A percentile compares a stretch with the other conserved stretches of the same genome.
These are phyloP conservation scores for Ustilaginoidea virens DNA, from an alignment of 2,329 filamentous ascomycete genomes.

Conservation along the genomic window DNA sequence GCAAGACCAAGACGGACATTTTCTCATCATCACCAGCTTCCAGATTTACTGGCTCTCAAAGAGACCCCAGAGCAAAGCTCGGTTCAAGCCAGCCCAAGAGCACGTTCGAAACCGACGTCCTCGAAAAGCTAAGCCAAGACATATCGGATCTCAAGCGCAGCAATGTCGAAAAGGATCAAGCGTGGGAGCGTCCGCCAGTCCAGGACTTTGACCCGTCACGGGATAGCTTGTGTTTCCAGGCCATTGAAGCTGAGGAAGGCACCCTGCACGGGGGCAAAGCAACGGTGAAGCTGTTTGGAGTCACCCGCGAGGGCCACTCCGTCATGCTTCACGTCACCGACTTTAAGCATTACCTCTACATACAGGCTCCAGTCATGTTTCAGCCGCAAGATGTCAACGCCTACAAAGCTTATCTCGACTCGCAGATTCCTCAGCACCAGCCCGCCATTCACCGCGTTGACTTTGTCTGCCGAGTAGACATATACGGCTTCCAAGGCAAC, in stretches of 20 bases:
- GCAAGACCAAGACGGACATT: constrained; percentile 51
- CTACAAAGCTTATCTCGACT: constrained; percentile 70
- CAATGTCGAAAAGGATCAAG: constrained; percentile 85
- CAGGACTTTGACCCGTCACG: constrained; percentile 36
- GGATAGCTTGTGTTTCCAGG: constrained; percentile 75
- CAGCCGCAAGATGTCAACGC: constrained; percentile 59
- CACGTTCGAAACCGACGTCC: constrained; percentile 80
- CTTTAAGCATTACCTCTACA: constrained; percentile 92
- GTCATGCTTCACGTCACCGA: constrained; percentile 89
- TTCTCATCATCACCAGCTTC: constrained; percentile 38
- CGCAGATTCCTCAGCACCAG: constrained; percentile 57
- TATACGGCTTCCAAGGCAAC: constrained; percentile 91
- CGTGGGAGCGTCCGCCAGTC: constrained; percentile 57
- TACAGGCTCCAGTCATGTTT: constrained; percentile 76
- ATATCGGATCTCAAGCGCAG: constrained; percentile 71
- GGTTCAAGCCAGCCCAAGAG: constrained; percentile 74
- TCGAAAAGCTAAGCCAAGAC: constrained; percentile 93
- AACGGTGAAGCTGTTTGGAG: constrained; percentile 83
- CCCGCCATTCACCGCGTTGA: constrained; percentile 66
- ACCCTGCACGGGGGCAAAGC: constrained; percentile 59
- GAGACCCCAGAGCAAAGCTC: constrained; percentile 41
- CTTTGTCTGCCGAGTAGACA: constrained; percentile 73
- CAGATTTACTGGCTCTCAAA: constrained; percentile 48
- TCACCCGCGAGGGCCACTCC: constrained; percentile 72
- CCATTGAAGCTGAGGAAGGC: constrained; percentile 90